Conservation (phyloP, 1,284 basidiomycete genomes). For the Stygiomarasmius scandens region DNA sequence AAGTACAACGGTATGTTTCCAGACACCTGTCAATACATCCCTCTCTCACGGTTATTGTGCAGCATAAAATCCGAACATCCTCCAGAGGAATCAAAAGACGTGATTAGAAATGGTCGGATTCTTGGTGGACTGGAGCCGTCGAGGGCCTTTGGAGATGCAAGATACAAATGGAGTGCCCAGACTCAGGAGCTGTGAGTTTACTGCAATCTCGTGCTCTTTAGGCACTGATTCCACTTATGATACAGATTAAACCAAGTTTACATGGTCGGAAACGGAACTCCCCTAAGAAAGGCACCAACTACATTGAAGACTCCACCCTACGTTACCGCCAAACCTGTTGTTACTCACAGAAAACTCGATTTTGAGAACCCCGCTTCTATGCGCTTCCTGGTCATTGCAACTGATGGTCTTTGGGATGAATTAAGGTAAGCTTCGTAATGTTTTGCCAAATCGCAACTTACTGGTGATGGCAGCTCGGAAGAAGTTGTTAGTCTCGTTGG, state of each 20-base stretch:
- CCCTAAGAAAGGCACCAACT: constrained; percentile 61
- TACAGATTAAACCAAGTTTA: constrained; percentile 68
- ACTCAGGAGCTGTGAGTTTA: constrained; percentile 71
- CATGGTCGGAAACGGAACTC: constrained; percentile 61
- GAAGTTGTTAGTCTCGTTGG: constrained; percentile 92
- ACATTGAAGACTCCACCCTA: constrained; percentile 90
- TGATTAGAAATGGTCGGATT: constrained; percentile 86
- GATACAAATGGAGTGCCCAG: constrained; percentile 86
- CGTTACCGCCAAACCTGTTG: constrained; percentile 88
- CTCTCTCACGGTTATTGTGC: constrained; percentile 17
- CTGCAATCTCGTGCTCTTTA: constrained; percentile 5
- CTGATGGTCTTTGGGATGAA: constrained; percentile 95
- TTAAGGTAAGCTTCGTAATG: constrained; percentile 48
- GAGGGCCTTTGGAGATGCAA: constrained; percentile 92
- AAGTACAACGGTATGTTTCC: constrained; percentile 64
- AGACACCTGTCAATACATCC: not conserved
- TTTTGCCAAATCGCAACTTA: not conserved
- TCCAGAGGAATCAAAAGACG: constrained; percentile 74
- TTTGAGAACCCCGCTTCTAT: constrained; percentile 40
- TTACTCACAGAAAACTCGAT: constrained; percentile 77
- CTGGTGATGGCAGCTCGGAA: constrained; percentile 61
- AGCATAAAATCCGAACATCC: constrained; percentile 94
- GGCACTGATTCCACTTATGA: constrained; percentile 9
- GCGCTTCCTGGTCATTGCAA: constrained; percentile 86
- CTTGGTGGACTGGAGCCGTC: constrained; percentile 94